Base-by-base conservation (phyloP, 1,139 yeast species). In the Candida pseudoviswanathii region DNA sequence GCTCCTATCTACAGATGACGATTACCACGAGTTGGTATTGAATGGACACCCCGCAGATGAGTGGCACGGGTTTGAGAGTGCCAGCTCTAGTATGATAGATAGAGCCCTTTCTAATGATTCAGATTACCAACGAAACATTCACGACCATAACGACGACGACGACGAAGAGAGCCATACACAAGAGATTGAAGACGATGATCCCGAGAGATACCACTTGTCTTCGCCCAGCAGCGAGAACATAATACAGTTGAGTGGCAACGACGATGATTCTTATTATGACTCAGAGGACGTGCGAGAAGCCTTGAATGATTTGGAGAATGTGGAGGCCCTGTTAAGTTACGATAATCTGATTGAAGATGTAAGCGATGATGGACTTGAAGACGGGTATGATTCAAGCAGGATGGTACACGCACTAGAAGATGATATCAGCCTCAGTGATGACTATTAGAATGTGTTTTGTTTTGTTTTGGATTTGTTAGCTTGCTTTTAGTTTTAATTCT, bases 211-310 rank as follows among this genome's bases (percentile, higher is more conserved):
- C 10, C 11, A 27, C 10, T 26, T 21, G n/a, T 30, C 46, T 22
- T 31, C 30, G 10, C 30, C 44, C 11, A 26, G 16, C 8, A 25
- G 37, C 26, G 41, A 36, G 6, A 36, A 49, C 34, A 40, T 41
- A 2, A 29, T 39, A 31, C 48, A 48, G 27, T 22, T 46, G 26
- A 38, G 45, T 44, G 51, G 49, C 8, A 33, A 42, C 2, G 48
- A 29, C 3, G 41, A 44, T 45, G 53, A 40, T 34, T 24, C 44
- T 26, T 33, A 37, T 31, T 49, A 54, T 24, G 52, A 54, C 43
- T 56, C 55, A 27, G 62, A 56, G 9, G 62, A 57, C 43, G 42
- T 61, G n/a, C 51, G 56, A 22, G 56, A 57, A 22, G 64, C 64
- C 0, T 42, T 60, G 21, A 52, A 57, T 9, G 51, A 52, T n/a